Percentiles rank a stretch among this genome's conserved stretches.
Evolutionary conservation across 2,329 filamentous ascomycete genomes (phyloP).

Genomic region (Cordyceps javanica): DNA sequence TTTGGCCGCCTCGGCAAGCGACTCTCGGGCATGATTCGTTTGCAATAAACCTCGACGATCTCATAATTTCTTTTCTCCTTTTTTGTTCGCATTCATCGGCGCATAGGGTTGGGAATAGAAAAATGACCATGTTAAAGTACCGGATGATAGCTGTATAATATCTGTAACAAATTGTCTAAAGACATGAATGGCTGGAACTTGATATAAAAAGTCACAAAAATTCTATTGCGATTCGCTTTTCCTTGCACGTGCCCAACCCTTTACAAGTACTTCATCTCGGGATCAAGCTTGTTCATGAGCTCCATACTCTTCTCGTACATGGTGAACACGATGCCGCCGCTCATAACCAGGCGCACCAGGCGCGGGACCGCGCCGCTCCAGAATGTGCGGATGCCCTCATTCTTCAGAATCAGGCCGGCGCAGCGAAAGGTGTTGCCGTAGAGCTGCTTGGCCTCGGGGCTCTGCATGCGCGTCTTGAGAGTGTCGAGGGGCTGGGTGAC

Average conservation of each 20-base stretch:
- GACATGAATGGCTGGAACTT: background rate
- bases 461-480: constrained; percentile 97
- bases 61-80: background rate
- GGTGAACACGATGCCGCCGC: constrained; percentile 94
- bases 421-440: constrained; percentile 90
- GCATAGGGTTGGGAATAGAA: background rate
- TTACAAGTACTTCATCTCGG: constrained; percentile 75
- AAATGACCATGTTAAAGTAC: background rate
- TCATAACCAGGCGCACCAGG: constrained; percentile 77
- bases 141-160: constrained; percentile 1
- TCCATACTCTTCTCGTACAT: constrained; percentile 99
- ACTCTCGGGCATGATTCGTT: constrained; percentile 53
- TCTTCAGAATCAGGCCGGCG: constrained; percentile 73
- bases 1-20: constrained; percentile 46
- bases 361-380: constrained; percentile 92
- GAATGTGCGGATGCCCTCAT: constrained; percentile 84
- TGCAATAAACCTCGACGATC: constrained; percentile 35
- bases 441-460: constrained; percentile 69
- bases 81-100: constrained; percentile 7
- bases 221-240: constrained; percentile 1
- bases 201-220: background rate
- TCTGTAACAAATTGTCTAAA: constrained; percentile 6
- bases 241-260: background rate
- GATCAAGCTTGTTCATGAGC: constrained; percentile 71
- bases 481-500: constrained; percentile 76